Evolutionary conservation across 305 asterid species (phyloP).

Genomic region (Coffea humblotiana): DNA sequence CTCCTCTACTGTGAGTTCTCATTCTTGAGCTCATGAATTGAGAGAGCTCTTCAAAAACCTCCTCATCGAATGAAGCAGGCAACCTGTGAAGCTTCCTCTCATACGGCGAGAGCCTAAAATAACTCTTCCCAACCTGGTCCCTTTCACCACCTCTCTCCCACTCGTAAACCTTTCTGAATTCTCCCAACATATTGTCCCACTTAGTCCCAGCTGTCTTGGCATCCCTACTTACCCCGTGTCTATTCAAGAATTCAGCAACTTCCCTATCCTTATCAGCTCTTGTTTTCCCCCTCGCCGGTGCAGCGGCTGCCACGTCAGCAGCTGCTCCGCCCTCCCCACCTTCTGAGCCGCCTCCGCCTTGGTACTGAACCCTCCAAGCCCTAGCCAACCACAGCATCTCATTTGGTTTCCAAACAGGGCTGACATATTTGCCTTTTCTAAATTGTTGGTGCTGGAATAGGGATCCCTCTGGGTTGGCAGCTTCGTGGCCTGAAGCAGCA

Average conservation of each 20-base stretch:
- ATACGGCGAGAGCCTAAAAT: conserved; percentile 45
- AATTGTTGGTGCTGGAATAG: conserved; percentile 33
- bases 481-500: conserved; percentile 32
- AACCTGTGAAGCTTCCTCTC: conserved; percentile 46
- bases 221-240: conserved; percentile 43
- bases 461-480: conserved; percentile 23
- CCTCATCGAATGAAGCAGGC: conserved; percentile 56
- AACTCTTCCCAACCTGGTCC: conserved; percentile 43
- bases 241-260: conserved; percentile 45
- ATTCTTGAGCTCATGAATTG: conserved; percentile 50
- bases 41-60: conserved; percentile 47
- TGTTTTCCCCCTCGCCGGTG: conserved; percentile 37
- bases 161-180: conserved; percentile 49
- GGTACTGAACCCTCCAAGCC: conserved; percentile 52
- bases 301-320: background rate
- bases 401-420: conserved; percentile 57
- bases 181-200: conserved; percentile 57
- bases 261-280: conserved; percentile 49
- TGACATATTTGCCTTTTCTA: conserved; percentile 47
- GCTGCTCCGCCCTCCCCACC: conserved; percentile 8
- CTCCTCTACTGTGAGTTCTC: conserved; percentile 28
- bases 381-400: conserved; percentile 54
- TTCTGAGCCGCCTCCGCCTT: conserved; percentile 26
- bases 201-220: conserved; percentile 55
- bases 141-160: conserved; percentile 52